Conservation (phyloP, 2,329 filamentous ascomycete genomes). For the Alternaria postmessia region DNA sequence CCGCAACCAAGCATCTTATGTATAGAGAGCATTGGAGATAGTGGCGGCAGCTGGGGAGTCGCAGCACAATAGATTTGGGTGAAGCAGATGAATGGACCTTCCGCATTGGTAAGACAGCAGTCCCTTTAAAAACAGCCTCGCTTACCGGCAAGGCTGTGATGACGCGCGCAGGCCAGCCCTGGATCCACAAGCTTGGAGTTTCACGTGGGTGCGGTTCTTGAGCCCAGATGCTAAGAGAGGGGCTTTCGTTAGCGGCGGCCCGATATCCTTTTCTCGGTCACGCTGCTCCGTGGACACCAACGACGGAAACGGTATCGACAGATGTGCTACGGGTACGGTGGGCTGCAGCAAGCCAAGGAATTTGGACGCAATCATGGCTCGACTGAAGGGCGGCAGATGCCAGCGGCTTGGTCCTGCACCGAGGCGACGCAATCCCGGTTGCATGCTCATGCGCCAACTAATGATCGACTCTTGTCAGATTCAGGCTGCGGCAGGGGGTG, state of each 20-base stretch:
- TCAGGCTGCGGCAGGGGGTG: constrained; percentile 38
- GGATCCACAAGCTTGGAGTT: constrained; percentile 37
- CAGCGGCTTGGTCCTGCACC: constrained; percentile 44
- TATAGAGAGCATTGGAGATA: neutral
- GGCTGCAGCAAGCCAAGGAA: constrained; percentile 24
- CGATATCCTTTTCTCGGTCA: constrained; percentile 34
- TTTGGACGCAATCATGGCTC: constrained; percentile 21
- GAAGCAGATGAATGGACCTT: constrained; percentile 9
- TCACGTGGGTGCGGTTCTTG: constrained; percentile 45
- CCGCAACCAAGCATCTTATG: neutral
- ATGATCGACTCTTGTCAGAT: constrained; percentile 43
- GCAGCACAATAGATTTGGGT: constrained; percentile 3
- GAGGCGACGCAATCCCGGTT: constrained; percentile 34
- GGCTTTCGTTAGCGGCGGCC: constrained; percentile 40
- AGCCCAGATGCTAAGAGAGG: constrained; percentile 34
- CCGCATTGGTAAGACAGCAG: constrained; percentile 13
- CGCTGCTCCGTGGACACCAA: constrained; percentile 27
- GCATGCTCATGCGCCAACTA: constrained; percentile 41
- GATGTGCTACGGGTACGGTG: constrained; percentile 28
- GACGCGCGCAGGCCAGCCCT: constrained; percentile 45
- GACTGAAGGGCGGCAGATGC: constrained; percentile 25
- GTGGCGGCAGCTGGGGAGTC: neutral
- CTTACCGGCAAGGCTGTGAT: constrained; percentile 42
- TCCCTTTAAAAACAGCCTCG: constrained; percentile 19
- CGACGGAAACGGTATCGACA: constrained; percentile 28